Percentiles rank a stretch among this genome's conserved stretches.
Evolutionary conservation across 73 alveolate genomes (phyloP).

Genomic region (Durusdinium trenchii): DNA sequence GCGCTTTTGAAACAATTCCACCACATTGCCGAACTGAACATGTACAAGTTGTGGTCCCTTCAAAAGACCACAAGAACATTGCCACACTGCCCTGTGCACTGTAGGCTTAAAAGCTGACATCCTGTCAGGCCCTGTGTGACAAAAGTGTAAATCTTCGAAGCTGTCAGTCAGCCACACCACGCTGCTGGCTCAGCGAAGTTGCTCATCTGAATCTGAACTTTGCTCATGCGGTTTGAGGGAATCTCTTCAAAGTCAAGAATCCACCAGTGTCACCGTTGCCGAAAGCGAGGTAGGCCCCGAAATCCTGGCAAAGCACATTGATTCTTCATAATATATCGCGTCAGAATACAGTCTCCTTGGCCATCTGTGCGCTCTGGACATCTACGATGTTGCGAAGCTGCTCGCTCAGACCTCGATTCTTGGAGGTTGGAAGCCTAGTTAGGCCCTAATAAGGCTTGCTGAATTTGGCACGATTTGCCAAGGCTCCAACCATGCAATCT

Average conservation of each 20-base stretch:
- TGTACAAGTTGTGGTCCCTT: not conserved
- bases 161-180: no score
- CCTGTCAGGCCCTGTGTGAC: no score
- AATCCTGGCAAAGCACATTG: not conserved
- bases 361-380: constrained; percentile 33
- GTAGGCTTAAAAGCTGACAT: no score
- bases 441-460: no score
- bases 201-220: not conserved
- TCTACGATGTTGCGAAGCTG: constrained; percentile 39
- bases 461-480: no score
- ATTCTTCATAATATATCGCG: not conserved
- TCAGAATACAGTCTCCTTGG: constrained; percentile 26
- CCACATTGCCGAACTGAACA: not conserved
- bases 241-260: constrained; percentile 46
- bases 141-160: no score
- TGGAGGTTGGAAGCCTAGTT: no score
- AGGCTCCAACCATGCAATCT: constrained; percentile 32
- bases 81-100: no score
- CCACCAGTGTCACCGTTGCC: constrained; percentile 92
- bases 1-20: constrained; percentile 81
- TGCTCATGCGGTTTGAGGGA: constrained; percentile 53
- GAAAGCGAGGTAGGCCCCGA: constrained; percentile 85
- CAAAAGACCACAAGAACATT: not conserved
- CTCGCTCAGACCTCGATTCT: constrained; percentile 61
- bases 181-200: not conserved